Evolutionary conservation across 2,329 filamentous ascomycete species (phyloP).

Genomic region (Neonectria faginata): DNA sequence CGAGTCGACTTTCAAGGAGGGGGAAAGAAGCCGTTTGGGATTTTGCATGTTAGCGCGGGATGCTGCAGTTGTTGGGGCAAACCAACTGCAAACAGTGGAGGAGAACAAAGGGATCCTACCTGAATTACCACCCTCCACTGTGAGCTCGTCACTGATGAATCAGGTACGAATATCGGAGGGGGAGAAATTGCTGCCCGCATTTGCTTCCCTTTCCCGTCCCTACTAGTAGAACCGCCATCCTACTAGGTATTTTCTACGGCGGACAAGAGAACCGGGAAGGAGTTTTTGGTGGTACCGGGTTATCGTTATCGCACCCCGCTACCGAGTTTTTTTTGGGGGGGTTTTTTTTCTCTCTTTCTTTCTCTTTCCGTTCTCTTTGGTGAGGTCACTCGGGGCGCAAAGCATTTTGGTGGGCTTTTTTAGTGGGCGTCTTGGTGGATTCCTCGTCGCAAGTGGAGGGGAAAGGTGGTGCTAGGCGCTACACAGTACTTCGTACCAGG

Average conservation of each 20-base stretch:
- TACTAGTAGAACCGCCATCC: not conserved
- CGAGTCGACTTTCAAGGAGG: not conserved
- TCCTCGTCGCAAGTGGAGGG: not conserved
- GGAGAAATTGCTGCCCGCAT: not conserved
- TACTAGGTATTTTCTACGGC: not conserved
- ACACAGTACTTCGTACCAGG: conserved; percentile 12
- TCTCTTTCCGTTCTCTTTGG: conserved; percentile 22
- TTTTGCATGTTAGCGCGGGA: conserved; percentile 18
- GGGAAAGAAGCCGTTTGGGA: conserved; percentile 13
- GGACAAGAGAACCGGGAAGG: conserved; percentile 3
- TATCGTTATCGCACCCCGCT: conserved; percentile 56
- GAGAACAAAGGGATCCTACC: not conserved
- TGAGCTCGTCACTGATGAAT: too few relatives aligned
- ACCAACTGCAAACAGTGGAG: not conserved
- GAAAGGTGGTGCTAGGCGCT: conserved; percentile 14
- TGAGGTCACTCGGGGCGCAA: not conserved
- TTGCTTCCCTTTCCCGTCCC: not conserved
- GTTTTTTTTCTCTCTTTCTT: conserved; percentile 25
- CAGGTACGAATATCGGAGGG: too few relatives aligned
- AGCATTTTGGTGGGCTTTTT: conserved; percentile 3
- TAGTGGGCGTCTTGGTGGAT: not conserved
- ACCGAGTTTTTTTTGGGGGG: conserved; percentile 37
- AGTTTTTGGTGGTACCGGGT: conserved; percentile 41
- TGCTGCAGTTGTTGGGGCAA: conserved; percentile 11
- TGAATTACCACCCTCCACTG: not conserved